phyloP scores from a whole-genome alignment of 2,329 filamentous ascomycete species.

The Thelonectria discophora region DNA sequence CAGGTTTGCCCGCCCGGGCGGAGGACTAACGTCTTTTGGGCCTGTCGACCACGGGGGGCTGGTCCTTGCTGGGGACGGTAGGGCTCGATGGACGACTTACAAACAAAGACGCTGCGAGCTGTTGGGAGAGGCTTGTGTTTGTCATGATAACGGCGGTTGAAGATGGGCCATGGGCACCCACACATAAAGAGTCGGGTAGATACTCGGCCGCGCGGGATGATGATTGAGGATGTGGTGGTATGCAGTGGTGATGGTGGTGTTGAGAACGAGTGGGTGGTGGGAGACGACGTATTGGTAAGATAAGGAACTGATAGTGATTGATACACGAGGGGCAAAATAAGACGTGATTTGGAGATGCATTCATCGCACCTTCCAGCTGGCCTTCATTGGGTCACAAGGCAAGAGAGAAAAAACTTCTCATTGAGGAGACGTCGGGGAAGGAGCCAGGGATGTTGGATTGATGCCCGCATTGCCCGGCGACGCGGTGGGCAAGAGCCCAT shows the following conservation, averaged over 20 bases:
- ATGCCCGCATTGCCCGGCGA: no score
- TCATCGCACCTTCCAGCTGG: background rate
- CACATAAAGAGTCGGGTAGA: slow-evolving; percentile 2
- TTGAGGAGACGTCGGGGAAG: background rate
- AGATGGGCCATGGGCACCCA: background rate
- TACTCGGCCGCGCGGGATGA: slow-evolving; percentile 5
- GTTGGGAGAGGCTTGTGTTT: background rate
- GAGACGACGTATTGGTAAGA: background rate
- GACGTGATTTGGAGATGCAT: background rate
- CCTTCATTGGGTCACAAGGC: background rate
- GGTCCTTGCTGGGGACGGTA: background rate
- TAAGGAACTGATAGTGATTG: background rate
- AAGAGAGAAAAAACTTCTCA: slow-evolving; percentile 7
- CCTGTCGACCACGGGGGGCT: slow-evolving; percentile 13
- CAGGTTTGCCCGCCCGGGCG: slow-evolving; percentile 8
- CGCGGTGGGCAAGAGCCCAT: background rate
- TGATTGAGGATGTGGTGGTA: background rate
- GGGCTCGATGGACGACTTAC: slow-evolving; percentile 11
- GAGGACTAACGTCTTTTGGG: slow-evolving; percentile 36
- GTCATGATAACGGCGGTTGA: no score
- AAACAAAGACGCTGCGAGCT: background rate
- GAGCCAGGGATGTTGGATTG: background rate
- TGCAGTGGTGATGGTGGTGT: slow-evolving; percentile 7
- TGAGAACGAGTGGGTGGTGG: background rate
- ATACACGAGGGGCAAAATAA: background rate